Conservation (phyloP, 257 asterid genomes). For the Plantago ovata region DNA sequence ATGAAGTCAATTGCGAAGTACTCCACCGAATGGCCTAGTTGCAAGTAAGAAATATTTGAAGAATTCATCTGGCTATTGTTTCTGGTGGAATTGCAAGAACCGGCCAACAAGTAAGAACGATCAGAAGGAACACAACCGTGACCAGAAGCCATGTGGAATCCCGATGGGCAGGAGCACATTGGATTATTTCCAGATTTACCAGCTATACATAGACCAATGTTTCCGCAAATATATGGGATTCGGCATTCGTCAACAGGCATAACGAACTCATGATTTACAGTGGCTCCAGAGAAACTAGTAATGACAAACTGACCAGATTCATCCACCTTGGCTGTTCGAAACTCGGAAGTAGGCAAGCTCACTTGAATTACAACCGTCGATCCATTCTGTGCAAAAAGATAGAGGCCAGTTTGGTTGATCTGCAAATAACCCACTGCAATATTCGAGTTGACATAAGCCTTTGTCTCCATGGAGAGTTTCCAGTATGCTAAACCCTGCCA, state of each 20-base stretch:
- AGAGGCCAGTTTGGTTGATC: slow-evolving; percentile 53
- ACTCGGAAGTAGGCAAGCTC: slow-evolving; percentile 33
- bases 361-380: slow-evolving; percentile 38
- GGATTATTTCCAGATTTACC: slow-evolving; percentile 31
- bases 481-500: slow-evolving; percentile 52
- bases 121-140: slow-evolving; percentile 45
- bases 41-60: slow-evolving; percentile 37
- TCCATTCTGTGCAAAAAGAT: slow-evolving; percentile 41
- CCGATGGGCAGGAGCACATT: slow-evolving; percentile 51
- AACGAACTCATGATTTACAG: slow-evolving; percentile 27
- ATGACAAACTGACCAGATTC: slow-evolving; percentile 51
- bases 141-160: slow-evolving; percentile 33
- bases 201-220: slow-evolving; percentile 44
- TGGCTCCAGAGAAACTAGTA: slow-evolving; percentile 35
- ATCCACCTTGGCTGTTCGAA: slow-evolving; percentile 45
- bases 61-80: slow-evolving; percentile 18
- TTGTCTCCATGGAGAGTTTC: slow-evolving; percentile 55
- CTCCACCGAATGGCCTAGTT: slow-evolving; percentile 43
- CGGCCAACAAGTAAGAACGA: slow-evolving; percentile 37
- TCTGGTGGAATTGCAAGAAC: slow-evolving; percentile 41
- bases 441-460: slow-evolving; percentile 32
- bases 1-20: slow-evolving; percentile 62
- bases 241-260: slow-evolving; percentile 46
- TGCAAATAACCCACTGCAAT: slow-evolving; percentile 30
- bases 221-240: slow-evolving; percentile 47